Base-by-base conservation (phyloP, 768 basidiomycete species). In the Russula ochroleuca region DNA sequence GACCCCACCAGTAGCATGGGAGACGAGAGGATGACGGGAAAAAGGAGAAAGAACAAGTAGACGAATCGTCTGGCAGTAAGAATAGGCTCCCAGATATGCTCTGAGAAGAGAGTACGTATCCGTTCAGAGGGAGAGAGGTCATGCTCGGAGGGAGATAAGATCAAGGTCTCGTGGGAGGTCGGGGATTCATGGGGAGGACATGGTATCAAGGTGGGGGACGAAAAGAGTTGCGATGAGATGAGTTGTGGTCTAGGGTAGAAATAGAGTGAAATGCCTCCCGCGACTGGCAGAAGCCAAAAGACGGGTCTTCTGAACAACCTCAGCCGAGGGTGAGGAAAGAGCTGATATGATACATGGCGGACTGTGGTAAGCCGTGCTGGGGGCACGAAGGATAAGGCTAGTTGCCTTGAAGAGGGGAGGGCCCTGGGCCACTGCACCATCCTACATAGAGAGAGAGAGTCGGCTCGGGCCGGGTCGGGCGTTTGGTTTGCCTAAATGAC, bases 61-160 rank as follows among this genome's bases (percentile, higher is more conserved):
- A 94, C 74, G 76, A 98, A 98, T 47, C 97, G 83, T 58, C 81
- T 78, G 28, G 87, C 83, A 0, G 93, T 98, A 52, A 89, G 79
- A 56, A 98, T 72, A 15, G 94, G 96, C 71, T 98, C 94, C 82
- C 89, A 83, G 69, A 98, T 75, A 57, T 78, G 79, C 58, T 80
- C 76, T 48, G 78, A 79, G 19, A 94, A 69, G 54, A 90, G 70
- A 14, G 71, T 65, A 10, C 73, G 51, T 54, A 88, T 74, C 49
- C 80, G 76, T 3, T 76, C 70, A 17, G 75, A 62, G 37, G 88
- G 72, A 10, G 82, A 77, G 40, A 74, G 75, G 60, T 83, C 78
- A 11, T 78, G 74, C 74, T 92, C 92, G 21, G 84, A 81, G 2
- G 90, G 87, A 1, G 92, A 93, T 59, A 82, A 76, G 50, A 91